Evolutionary conservation across 148 eudicot species (phyloP), one percentile per base, ranked within the genome.

Genomic region (Vaccinium darrowii): DNA sequence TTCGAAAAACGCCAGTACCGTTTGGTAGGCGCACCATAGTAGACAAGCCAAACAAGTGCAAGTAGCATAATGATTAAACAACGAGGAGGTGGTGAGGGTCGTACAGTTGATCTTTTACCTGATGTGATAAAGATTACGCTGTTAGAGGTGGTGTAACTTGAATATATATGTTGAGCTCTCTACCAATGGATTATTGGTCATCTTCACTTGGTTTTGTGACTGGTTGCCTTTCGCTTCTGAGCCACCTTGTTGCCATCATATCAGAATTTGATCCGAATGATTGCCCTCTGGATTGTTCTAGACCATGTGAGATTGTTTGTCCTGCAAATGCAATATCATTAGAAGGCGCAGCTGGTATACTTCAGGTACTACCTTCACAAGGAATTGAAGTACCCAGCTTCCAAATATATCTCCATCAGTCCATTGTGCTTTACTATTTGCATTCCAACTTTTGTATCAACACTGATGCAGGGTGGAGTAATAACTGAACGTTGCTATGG

Each of bases 401-500:
- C 72, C 65, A 47, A 79, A 1, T 79, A 7, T 33, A 56, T 19
- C 47, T 51, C 23, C 36, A 18, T 33, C 36, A 33, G 36, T 33
- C 36, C 36, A 36, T 67, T 30, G 12, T 51, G 57, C 79, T 13
- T 84, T 16, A 30, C n/a, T 25, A 14, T 54, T 27, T 33, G 33
- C 11, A 47, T 50, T 52, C 81, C 49, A 80, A 72, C 50, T 53
- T 57, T 25, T 71, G 43, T 36, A 69, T 49, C 51, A 33, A 79
- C 49, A 8, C 21, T 53, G 18, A 65, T 79, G 77, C 87, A 94
- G 97, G 94, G 94, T 85, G 99, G 99, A 84, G 97, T 96, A 71
- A 88, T 91, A 74, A 87, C 93, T 60, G 98, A 96, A 76, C 92
- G 99, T 65, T 96, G 99, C 87, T 96, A 96, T 86, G 99, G 98